Percentiles rank a stretch among this genome's conserved stretches.
These are phyloP conservation scores for Cordyceps cateniannulata DNA, from an alignment of 2,329 filamentous ascomycete species.

Conservation along the genomic window DNA sequence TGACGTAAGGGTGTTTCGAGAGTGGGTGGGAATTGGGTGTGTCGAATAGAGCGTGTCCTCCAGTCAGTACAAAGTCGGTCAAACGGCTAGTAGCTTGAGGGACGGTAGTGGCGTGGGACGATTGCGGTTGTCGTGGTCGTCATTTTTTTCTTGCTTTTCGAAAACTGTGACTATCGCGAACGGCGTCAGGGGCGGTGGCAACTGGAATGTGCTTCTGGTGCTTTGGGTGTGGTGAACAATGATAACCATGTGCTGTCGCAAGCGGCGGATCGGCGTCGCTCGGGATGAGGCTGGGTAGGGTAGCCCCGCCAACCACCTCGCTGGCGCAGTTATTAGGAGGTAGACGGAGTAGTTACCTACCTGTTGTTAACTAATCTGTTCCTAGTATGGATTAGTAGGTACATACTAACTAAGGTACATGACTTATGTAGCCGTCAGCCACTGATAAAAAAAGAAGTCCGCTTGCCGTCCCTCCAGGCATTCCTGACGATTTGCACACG, in stretches of 20 bases:
- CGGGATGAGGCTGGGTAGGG: conserved; percentile 1
- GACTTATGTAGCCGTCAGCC: background rate
- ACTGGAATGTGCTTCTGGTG: background rate
- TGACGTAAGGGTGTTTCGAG: background rate
- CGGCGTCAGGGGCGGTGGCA: background rate
- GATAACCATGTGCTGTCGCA: background rate
- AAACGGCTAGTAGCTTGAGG: background rate
- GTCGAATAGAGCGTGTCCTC: background rate
- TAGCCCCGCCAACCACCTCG: background rate
- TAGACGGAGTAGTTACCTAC: no score
- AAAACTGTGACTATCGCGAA: background rate
- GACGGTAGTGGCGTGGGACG: background rate
- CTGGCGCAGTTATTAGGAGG: no score
- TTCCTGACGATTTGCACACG: conserved; percentile 7
- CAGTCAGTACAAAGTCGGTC: no score
- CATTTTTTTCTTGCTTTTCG: background rate
- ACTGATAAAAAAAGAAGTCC: background rate
- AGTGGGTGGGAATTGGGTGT: background rate
- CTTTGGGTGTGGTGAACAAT: background rate
- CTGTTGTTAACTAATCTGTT: no score
- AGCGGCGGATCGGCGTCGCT: conserved; percentile 5
- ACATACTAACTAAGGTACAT: no score
- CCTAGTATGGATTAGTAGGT: no score
- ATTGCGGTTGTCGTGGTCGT: no score
- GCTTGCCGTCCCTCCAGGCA: background rate